phyloP scores from a whole-genome alignment of 306 rosid species.

The Medicago ruthenica region DNA sequence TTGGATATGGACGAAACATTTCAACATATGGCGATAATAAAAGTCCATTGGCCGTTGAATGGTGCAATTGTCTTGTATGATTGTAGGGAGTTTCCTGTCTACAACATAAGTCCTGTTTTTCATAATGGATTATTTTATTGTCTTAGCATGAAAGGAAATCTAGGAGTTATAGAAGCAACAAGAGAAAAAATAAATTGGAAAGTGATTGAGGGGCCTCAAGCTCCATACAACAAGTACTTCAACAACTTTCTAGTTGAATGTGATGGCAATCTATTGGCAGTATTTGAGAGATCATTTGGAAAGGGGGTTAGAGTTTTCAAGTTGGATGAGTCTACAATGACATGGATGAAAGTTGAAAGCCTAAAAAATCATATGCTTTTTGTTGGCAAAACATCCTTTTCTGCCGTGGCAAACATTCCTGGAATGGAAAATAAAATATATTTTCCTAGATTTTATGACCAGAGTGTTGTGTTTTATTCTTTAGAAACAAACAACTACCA shows the following conservation, averaged over 20 bases:
- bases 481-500: not conserved
- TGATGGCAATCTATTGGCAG: not conserved
- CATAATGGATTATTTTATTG: conserved; percentile 2
- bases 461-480: not conserved
- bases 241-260: conserved; percentile 5
- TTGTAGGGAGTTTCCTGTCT: not conserved
- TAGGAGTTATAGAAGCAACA: not conserved
- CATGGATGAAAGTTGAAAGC: not conserved
- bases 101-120: not conserved
- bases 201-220: not conserved
- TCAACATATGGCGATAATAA: too few species aligned
- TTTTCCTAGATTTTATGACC: not conserved
- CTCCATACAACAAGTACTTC: not conserved
- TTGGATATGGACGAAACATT: not conserved
- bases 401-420: not conserved
- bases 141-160: not conserved
- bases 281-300: not conserved
- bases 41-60: too few species aligned
- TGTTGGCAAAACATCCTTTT: not conserved
- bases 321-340: not conserved
- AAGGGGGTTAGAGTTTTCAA: not conserved
- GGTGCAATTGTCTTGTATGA: too few species aligned
- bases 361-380: not conserved
- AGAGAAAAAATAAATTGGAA: not conserved
- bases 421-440: not conserved